Conservation (phyloP, 129 eudicot species). For the Cynara cardunculus region DNA sequence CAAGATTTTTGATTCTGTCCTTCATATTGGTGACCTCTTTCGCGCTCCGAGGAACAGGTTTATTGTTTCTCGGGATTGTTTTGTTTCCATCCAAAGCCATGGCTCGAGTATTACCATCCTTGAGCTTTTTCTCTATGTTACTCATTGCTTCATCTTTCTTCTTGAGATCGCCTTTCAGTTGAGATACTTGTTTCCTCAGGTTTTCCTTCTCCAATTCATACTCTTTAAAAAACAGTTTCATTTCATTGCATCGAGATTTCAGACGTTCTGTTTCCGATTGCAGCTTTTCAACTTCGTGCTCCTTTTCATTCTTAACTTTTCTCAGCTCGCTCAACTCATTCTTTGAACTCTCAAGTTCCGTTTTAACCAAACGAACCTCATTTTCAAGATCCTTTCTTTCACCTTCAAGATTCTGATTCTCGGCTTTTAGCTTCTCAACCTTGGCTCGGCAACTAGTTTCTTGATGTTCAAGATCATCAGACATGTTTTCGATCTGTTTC, state of each 20-base stretch:
- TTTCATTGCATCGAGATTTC: slow-evolving; percentile 46
- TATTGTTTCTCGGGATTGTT: slow-evolving; percentile 42
- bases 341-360: slow-evolving; percentile 39
- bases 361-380: slow-evolving; percentile 27
- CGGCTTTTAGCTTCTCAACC: slow-evolving; percentile 33
- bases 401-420: slow-evolving; percentile 34
- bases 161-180: slow-evolving; percentile 56
- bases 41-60: slow-evolving; percentile 36
- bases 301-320: slow-evolving; percentile 44
- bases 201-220: slow-evolving; percentile 62
- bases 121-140: slow-evolving; percentile 61
- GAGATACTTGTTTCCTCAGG: slow-evolving; percentile 54
- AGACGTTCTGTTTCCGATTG: slow-evolving; percentile 55
- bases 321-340: slow-evolving; percentile 41
- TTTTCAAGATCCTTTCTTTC: slow-evolving; percentile 46
- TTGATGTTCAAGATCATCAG: slow-evolving; percentile 42
- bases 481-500: slow-evolving; percentile 39
- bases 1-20: slow-evolving; percentile 69
- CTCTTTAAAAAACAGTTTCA: slow-evolving; percentile 38
- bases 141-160: slow-evolving; percentile 66
- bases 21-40: slow-evolving; percentile 68
- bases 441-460: slow-evolving; percentile 33
- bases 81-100: slow-evolving; percentile 38
- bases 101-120: slow-evolving; percentile 31
- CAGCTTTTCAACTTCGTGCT: slow-evolving; percentile 35